These are phyloP conservation scores for Begonia fuchsioides DNA, from an alignment of 306 rosid genomes.

Conservation along the genomic window DNA sequence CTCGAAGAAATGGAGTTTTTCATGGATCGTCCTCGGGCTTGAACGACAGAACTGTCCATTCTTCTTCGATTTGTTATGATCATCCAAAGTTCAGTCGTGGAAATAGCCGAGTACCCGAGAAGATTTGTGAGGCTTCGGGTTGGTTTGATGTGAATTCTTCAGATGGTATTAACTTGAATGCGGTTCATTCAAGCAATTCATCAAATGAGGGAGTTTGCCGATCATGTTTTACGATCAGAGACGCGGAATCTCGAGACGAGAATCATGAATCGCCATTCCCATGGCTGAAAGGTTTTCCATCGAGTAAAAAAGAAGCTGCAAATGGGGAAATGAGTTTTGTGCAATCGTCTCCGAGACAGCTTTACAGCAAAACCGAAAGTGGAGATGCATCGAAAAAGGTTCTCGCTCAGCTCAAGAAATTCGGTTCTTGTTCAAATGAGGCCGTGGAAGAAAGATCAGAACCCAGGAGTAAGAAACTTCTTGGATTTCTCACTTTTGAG, in stretches of 20 bases:
- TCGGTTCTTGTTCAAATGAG: conserved; percentile 29
- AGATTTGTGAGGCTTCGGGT: conserved; percentile 32
- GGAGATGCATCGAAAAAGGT: conserved; percentile 22
- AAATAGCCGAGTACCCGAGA: conserved; percentile 28
- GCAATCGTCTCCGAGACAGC: conserved; percentile 20
- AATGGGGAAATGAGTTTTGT: conserved; percentile 27
- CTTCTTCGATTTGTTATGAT: conserved; percentile 47
- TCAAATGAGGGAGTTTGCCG: conserved; percentile 22
- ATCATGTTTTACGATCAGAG: conserved; percentile 20
- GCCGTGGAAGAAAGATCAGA: conserved; percentile 30
- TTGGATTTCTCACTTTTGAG: conserved; percentile 11
- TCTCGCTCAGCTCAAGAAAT: conserved; percentile 22
- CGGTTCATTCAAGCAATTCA: conserved; percentile 36
- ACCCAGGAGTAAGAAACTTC: conserved; percentile 16
- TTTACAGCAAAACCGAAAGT: conserved; percentile 25
- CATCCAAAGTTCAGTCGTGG: conserved; percentile 29
- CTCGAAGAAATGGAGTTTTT: conserved; percentile 40
- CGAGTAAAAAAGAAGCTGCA: conserved; percentile 32
- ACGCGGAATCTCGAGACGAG: conserved; percentile 33
- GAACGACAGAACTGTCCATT: conserved; percentile 26
- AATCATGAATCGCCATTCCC: conserved; percentile 39
- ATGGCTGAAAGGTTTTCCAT: conserved; percentile 47
- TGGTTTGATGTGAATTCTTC: conserved; percentile 30
- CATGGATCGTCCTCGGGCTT: conserved; percentile 46
- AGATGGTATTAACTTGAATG: conserved; percentile 61